phyloP scores from a whole-genome alignment of 805 yeast genomes.

The Jamesozyma lodderae region DNA sequence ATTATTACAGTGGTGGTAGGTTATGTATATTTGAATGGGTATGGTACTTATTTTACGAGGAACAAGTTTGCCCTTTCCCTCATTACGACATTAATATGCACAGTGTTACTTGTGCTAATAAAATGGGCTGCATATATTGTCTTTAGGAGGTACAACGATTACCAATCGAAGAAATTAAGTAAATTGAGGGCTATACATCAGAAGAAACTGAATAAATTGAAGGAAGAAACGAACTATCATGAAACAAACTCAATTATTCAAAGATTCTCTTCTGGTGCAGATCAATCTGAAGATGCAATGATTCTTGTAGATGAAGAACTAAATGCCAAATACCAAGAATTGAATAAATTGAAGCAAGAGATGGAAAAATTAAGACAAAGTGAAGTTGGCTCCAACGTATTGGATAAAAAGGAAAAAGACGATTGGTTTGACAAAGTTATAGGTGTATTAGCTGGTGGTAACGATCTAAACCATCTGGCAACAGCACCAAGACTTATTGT shows the following conservation, averaged over 20 bases:
- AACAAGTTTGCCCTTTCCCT: too few species aligned
- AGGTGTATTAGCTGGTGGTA: conserved; percentile 25
- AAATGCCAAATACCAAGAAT: conserved; percentile 31
- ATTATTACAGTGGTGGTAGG: neutral
- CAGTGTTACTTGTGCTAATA: neutral
- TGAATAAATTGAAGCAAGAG: conserved; percentile 32
- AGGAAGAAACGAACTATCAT: conserved; percentile 63
- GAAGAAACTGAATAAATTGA: conserved; percentile 54
- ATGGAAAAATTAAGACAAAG: conserved; percentile 13
- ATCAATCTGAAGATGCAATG: conserved; percentile 38
- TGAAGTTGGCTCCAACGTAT: conserved; percentile 2
- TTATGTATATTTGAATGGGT: conserved; percentile 1
- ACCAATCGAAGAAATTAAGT: conserved; percentile 21
- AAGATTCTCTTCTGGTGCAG: conserved; percentile 49
- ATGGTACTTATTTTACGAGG: too few species aligned
- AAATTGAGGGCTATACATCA: conserved; percentile 39
- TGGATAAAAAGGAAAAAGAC: conserved; percentile 21
- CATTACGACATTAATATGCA: neutral
- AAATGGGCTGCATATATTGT: conserved; percentile 8
- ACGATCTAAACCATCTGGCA: conserved; percentile 10
- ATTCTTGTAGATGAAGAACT: conserved; percentile 38
- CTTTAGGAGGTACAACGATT: conserved; percentile 7
- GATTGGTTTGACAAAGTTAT: conserved; percentile 30
- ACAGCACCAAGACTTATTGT: conserved; percentile 16
- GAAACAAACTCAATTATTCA: conserved; percentile 65